Evolutionary conservation across 805 yeast species (phyloP).

Genomic region (Scheffersomyces spartinae): DNA sequence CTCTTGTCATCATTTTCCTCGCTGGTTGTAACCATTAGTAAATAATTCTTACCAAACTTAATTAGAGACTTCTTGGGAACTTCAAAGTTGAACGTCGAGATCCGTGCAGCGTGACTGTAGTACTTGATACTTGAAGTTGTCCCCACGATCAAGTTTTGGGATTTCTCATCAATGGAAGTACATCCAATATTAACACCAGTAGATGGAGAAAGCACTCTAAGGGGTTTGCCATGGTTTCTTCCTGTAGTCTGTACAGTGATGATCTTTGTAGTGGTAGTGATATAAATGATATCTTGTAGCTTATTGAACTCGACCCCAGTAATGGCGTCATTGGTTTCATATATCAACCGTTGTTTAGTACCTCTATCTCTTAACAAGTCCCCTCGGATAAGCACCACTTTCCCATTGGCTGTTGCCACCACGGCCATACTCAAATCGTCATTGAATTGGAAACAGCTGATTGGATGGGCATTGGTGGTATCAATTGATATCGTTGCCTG

Average conservation of each 20-base stretch:
- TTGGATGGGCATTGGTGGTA: conserved; percentile 48
- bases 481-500: conserved; percentile 6
- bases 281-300: conserved; percentile 42
- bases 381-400: conserved; percentile 73
- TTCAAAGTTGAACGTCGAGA: conserved; percentile 44
- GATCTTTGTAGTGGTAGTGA: conserved; percentile 64
- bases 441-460: conserved; percentile 51
- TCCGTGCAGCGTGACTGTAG: conserved; percentile 45
- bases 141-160: conserved; percentile 51
- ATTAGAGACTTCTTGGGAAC: conserved; percentile 42
- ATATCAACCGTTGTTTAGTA: conserved; percentile 71
- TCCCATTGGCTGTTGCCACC: conserved; percentile 77
- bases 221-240: conserved; percentile 57
- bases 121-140: conserved; percentile 50
- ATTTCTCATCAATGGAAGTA: conserved; percentile 26
- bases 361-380: conserved; percentile 85
- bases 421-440: conserved; percentile 52
- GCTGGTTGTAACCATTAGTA: conserved; percentile 51
- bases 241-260: conserved; percentile 70
- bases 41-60: conserved; percentile 37
- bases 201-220: conserved; percentile 31
- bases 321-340: conserved; percentile 67
- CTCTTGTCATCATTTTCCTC: no score
- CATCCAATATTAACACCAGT: conserved; percentile 42
- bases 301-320: conserved; percentile 61